Conservation (phyloP, 2,329 filamentous ascomycete genomes). For the Talaromyces sp. region DNA sequence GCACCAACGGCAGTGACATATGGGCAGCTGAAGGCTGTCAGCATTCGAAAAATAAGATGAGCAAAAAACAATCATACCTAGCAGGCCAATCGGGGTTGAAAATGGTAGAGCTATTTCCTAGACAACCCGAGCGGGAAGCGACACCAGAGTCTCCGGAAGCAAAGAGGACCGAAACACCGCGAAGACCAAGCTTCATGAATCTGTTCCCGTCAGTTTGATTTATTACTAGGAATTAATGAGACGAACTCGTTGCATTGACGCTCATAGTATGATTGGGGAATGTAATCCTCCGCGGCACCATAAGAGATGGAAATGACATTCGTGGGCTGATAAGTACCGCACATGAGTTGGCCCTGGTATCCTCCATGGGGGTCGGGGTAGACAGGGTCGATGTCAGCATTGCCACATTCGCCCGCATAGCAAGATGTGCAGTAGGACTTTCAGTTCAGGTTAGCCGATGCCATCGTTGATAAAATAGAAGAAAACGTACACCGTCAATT, state of each 20-base stretch:
- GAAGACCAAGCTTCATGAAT: constrained; percentile 37
- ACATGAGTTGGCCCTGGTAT: constrained; percentile 47
- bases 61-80: background rate
- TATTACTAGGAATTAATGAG: background rate
- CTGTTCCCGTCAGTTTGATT: background rate
- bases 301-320: constrained; percentile 59
- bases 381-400: constrained; percentile 49
- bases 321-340: constrained; percentile 40
- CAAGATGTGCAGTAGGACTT: constrained; percentile 52
- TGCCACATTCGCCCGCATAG: constrained; percentile 50
- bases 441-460: background rate
- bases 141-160: constrained; percentile 31
- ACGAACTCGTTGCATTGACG: constrained; percentile 40
- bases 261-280: constrained; percentile 54
- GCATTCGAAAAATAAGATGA: background rate
- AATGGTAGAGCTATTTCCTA: constrained; percentile 14
- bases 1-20: constrained; percentile 50
- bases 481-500: constrained; percentile 43
- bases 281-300: constrained; percentile 52
- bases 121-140: constrained; percentile 11
- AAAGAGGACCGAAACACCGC: constrained; percentile 31
- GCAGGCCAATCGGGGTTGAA: constrained; percentile 17
- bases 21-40: constrained; percentile 39
- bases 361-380: constrained; percentile 48
- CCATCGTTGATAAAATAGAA: background rate